phyloP scores from a whole-genome alignment of 805 yeast genomes.

The Ascoidea rubescens region DNA sequence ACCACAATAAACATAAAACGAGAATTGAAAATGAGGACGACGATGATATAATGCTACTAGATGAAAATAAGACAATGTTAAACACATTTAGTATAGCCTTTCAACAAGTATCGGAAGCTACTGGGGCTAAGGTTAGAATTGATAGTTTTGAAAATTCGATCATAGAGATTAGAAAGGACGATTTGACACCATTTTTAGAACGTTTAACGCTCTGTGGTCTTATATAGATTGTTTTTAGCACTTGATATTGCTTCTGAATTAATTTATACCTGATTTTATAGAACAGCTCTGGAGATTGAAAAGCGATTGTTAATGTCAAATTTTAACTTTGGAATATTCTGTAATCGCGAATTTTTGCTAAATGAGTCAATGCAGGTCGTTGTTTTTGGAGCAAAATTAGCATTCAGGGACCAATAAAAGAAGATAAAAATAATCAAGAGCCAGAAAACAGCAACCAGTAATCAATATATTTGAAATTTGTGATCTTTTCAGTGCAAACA shows the following conservation, averaged over 20 bases:
- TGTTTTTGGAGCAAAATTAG: no score
- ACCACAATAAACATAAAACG: constrained; percentile 8
- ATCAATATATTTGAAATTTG: no score
- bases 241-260: neutral
- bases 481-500: no score
- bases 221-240: constrained; percentile 16
- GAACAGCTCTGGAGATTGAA: no score
- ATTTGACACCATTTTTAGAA: constrained; percentile 77
- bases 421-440: no score
- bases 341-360: no score
- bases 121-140: constrained; percentile 80
- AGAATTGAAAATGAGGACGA: constrained; percentile 15
- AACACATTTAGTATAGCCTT: constrained; percentile 87
- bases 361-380: no score
- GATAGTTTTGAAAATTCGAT: constrained; percentile 94
- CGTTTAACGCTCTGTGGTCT: constrained; percentile 64
- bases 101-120: constrained; percentile 69
- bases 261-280: no score
- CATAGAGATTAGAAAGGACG: constrained; percentile 80
- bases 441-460: no score
- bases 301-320: no score
- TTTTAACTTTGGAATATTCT: no score
- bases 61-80: constrained; percentile 30
- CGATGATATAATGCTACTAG: constrained; percentile 15
- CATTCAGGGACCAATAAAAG: no score